Percentiles rank a stretch among this genome's conserved stretches.
Evolutionary conservation across 2,329 filamentous ascomycete species (phyloP).

Genomic region (Phialemonium atrogriseum): DNA sequence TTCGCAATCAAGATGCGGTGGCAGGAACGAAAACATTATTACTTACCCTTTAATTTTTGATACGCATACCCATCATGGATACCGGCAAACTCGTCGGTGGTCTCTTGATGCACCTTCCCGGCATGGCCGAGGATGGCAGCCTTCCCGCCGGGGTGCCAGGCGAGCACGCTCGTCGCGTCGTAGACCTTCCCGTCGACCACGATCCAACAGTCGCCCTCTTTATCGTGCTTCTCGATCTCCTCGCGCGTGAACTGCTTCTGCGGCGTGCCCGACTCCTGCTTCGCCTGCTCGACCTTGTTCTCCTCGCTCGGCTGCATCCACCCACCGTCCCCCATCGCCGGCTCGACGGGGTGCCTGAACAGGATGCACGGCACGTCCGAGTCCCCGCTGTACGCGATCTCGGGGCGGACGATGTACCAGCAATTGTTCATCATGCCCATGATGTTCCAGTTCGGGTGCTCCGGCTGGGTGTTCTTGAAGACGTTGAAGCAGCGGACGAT

Average conservation of each 20-base stretch:
- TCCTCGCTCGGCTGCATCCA: slow-evolving; percentile 43
- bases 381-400: slow-evolving; percentile 25
- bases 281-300: slow-evolving; percentile 32
- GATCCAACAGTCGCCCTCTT: slow-evolving; percentile 42
- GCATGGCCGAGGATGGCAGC: slow-evolving; percentile 39
- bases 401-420: slow-evolving; percentile 35
- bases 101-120: slow-evolving; percentile 38
- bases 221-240: slow-evolving; percentile 43
- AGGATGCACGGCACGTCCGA: slow-evolving; percentile 22
- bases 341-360: slow-evolving; percentile 39
- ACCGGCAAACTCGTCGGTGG: slow-evolving; percentile 38
- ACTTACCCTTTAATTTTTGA: slow-evolving; percentile 34
- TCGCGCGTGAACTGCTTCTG: slow-evolving; percentile 43
- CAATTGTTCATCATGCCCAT: slow-evolving; percentile 49
- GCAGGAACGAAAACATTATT: too few species aligned
- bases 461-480: slow-evolving; percentile 49
- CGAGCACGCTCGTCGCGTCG: slow-evolving; percentile 36
- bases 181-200: slow-evolving; percentile 43
- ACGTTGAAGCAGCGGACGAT: slow-evolving; percentile 55
- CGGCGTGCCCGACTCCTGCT: slow-evolving; percentile 33
- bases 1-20: too few species aligned
- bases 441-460: slow-evolving; percentile 34
- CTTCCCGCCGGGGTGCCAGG: slow-evolving; percentile 41
- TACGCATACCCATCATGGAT: slow-evolving; percentile 44
- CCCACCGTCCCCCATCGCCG: slow-evolving; percentile 31